phyloP scores from a whole-genome alignment of 768 basidiomycete species.

The Panaeolus papilionaceus region DNA sequence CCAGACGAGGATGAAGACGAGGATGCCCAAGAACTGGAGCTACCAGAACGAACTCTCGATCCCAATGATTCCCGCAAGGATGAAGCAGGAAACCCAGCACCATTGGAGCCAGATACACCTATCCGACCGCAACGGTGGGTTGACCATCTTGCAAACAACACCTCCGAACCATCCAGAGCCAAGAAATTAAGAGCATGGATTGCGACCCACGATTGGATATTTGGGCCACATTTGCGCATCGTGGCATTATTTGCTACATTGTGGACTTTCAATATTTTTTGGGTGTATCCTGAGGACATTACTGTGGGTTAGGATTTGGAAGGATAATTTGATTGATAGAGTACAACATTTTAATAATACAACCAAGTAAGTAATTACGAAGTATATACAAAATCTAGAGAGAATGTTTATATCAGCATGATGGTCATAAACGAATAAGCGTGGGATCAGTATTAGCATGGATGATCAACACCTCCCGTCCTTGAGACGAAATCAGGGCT shows the following conservation, averaged over 20 bases:
- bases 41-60: slow-evolving; percentile 29
- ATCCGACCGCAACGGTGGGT: slow-evolving; percentile 54
- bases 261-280: slow-evolving; percentile 73
- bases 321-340: slow-evolving; percentile 6
- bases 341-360: not conserved
- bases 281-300: slow-evolving; percentile 41
- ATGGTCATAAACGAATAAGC: slow-evolving; percentile 12
- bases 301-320: slow-evolving; percentile 1
- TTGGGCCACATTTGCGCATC: slow-evolving; percentile 24
- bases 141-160: slow-evolving; percentile 48
- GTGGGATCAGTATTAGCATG: slow-evolving; percentile 88
- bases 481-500: slow-evolving; percentile 84
- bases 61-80: slow-evolving; percentile 29
- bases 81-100: slow-evolving; percentile 27
- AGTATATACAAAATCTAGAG: slow-evolving; percentile 17
- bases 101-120: slow-evolving; percentile 46
- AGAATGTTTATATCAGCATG: slow-evolving; percentile 33
- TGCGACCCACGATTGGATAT: slow-evolving; percentile 24
- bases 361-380: slow-evolving; percentile 1
- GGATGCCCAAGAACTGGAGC: slow-evolving; percentile 21
- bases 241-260: slow-evolving; percentile 39
- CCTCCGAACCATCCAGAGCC: slow-evolving; percentile 25
- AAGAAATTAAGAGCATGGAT: slow-evolving; percentile 39
- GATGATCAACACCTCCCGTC: slow-evolving; percentile 76
- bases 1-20: slow-evolving; percentile 20